Evolutionary conservation across 306 rosid genomes (phyloP), one percentile per base, ranked within the genome.

Genomic region (Cucumis cinereus): DNA sequence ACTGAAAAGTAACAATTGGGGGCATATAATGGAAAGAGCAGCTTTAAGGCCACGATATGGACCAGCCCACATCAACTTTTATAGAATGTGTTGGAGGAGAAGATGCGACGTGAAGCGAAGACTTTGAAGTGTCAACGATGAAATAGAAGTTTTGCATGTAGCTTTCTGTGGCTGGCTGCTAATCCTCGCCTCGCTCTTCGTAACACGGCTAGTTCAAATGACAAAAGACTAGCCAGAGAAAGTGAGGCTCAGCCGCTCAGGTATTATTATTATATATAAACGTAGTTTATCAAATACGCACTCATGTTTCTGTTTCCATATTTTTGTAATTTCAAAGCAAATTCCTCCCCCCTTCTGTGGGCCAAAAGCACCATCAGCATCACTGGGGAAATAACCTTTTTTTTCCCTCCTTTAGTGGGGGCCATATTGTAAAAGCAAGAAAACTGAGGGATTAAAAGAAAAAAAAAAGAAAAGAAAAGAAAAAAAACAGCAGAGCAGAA

Each of bases 1-100:
- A 69, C 54, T 66, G 73, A 66, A 69, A 69, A 67, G 74, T 67
- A 41, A 41, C 54, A 41, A n/a, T 19, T 7, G 6, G 22, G n/a
- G 33, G 19, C 20, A 43, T 67, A 33, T 22, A 67, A 41, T 23
- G 74, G 56, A 69, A 43, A 4, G 55, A 35, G 55, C 74, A 69
- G 74, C 74, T 45, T 69, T 69, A 69, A 43, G 38, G 14, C 74
- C 24, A 69, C 54, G 74, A 13, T 19, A 69, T 22, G 74, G 74
- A 69, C 74, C 56, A 22, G 54, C 38, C 53, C 73, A 6, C 53
- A 66, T 19, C 73, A n/a, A n/a, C 52, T 38, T 66, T 66, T 66
- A 40, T 66, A 20, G 73, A 66, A 66, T 41, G 73, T 38, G 73
- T 66, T 66, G 73, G 73, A 40, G 20, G 71, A 36, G 47, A 63